These are phyloP conservation scores for Botrytis galanthina DNA, from an alignment of 2,329 filamentous ascomycete species.

Conservation along the genomic window DNA sequence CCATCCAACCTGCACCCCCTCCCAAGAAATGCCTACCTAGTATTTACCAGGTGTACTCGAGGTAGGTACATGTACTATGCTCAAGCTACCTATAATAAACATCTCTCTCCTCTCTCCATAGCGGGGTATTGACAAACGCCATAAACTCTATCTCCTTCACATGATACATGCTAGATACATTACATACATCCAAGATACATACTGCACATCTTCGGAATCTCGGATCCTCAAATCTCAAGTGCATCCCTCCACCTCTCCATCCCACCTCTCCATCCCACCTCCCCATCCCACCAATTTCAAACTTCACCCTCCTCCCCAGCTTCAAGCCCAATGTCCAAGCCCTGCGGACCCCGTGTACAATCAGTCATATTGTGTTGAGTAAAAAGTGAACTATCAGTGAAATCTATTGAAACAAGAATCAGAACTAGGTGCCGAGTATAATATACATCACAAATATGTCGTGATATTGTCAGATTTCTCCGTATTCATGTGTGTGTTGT, in stretches of 20 bases:
- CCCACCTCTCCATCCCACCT: too few relatives aligned
- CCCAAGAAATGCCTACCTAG: background rate
- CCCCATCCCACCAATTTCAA: background rate
- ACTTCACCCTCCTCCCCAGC: background rate
- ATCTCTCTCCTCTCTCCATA: background rate
- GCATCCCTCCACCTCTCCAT: too few relatives aligned
- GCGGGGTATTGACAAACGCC: background rate
- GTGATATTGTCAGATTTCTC: background rate
- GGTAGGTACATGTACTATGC: background rate
- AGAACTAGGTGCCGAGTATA: background rate
- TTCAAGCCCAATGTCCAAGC: background rate
- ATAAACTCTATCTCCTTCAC: background rate
- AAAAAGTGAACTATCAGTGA: background rate
- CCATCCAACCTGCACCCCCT: background rate
- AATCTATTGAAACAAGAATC: background rate
- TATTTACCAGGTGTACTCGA: background rate
- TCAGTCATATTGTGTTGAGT: background rate
- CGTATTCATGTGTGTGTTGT: background rate
- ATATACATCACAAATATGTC: background rate
- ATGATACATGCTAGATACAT: background rate
- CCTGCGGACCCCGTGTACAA: background rate
- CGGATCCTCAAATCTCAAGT: background rate
- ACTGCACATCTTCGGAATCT: background rate
- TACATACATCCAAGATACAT: background rate
- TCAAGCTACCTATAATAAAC: background rate